Percentiles rank a stretch among this genome's conserved stretches.
phyloP scores from a whole-genome alignment of 2,329 filamentous ascomycete species.

The Aaosphaeria pasadenensis region DNA sequence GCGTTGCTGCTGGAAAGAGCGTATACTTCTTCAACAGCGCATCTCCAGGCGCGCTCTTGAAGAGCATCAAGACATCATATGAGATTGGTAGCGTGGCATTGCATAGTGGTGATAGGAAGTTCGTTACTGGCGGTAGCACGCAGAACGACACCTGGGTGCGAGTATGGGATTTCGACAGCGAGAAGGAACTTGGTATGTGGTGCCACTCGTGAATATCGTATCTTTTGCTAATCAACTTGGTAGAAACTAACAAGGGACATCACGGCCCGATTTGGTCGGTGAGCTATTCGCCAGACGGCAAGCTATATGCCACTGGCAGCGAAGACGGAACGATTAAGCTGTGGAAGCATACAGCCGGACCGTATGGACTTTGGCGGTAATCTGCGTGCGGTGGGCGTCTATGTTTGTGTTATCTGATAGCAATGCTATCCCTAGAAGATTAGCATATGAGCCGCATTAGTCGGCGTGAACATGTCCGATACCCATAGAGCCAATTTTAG shows the following conservation, averaged over 20 bases:
- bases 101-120: conserved; percentile 74
- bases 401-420: no score
- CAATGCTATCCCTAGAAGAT: no score
- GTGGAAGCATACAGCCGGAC: conserved; percentile 65
- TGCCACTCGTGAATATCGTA: background rate
- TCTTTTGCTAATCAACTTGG: conserved; percentile 1
- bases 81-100: conserved; percentile 89
- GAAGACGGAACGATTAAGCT: conserved; percentile 98
- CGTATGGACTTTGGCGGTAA: conserved; percentile 64
- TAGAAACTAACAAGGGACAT: conserved; percentile 92
- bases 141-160: conserved; percentile 86
- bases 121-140: conserved; percentile 85
- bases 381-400: background rate
- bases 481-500: no score
- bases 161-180: conserved; percentile 84
- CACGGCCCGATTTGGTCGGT: conserved; percentile 97
- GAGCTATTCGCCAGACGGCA: conserved; percentile 90
- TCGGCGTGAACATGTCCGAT: no score
- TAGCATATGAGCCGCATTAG: no score
- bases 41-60: conserved; percentile 67
- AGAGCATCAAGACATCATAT: conserved; percentile 75
- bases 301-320: conserved; percentile 91
- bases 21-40: conserved; percentile 87
- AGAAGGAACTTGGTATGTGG: conserved; percentile 68
- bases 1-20: conserved; percentile 89